Conservation (phyloP, 345 rosid species). For the Anastatica hierochuntica region DNA sequence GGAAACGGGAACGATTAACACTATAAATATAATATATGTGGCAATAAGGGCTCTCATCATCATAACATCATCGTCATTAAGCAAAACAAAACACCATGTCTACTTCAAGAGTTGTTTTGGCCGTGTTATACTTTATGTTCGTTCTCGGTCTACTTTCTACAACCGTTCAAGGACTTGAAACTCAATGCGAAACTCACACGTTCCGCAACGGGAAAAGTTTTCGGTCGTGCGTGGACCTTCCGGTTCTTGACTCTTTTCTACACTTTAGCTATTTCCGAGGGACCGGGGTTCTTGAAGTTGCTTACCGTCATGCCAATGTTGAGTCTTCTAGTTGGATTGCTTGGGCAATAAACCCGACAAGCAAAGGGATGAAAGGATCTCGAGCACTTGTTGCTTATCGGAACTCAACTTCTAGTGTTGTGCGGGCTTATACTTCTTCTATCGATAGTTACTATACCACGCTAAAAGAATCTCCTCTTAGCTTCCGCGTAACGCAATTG, state of each 20-base stretch:
- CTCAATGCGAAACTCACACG: background rate
- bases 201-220: background rate
- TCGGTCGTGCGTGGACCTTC: background rate
- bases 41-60: too few relatives aligned
- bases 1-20: too few relatives aligned
- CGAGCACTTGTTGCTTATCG: background rate
- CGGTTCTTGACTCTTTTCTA: background rate
- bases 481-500: slow-evolving; percentile 40
- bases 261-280: background rate
- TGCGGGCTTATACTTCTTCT: slow-evolving; percentile 50
- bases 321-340: background rate
- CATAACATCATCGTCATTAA: too few relatives aligned
- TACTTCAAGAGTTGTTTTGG: too few relatives aligned
- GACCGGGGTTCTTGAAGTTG: background rate
- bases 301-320: background rate
- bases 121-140: too few relatives aligned
- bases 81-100: too few relatives aligned
- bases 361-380: background rate
- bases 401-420: slow-evolving; percentile 33
- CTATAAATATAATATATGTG: too few relatives aligned
- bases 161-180: background rate
- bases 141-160: too few relatives aligned
- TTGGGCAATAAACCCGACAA: background rate
- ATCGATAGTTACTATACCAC: slow-evolving; percentile 30
- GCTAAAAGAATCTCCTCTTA: slow-evolving; percentile 37